Percentiles rank a stretch among this genome's conserved stretches.
Evolutionary conservation across 306 rosid species (phyloP).

Genomic region (Prinsepia uniflora): DNA sequence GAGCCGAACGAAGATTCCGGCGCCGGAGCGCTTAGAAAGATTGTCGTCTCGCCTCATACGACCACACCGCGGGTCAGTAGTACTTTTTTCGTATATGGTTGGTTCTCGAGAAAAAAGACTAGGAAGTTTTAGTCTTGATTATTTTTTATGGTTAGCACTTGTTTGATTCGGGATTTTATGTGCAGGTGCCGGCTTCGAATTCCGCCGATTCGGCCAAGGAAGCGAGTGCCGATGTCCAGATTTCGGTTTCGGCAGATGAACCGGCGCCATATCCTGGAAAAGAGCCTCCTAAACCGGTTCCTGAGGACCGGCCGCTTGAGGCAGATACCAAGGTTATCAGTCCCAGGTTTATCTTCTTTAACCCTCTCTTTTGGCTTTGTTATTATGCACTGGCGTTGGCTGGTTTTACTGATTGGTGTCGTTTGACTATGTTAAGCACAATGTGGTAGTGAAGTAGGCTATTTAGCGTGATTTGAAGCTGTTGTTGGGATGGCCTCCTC

Average conservation of each 20-base stretch:
- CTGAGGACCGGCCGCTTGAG: constrained; percentile 41
- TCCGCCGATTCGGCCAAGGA: constrained; percentile 44
- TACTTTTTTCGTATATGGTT: not conserved
- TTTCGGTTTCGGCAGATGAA: constrained; percentile 42
- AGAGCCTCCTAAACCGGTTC: constrained; percentile 46
- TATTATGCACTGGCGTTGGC: not conserved
- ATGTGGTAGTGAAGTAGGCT: constrained; percentile 6
- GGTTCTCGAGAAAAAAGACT: constrained; percentile 9
- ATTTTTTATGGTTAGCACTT: not conserved
- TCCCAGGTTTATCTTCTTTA: constrained; percentile 46
- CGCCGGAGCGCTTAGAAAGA: constrained; percentile 44
- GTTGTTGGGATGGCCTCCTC: not conserved
- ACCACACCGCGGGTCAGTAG: constrained; percentile 19
- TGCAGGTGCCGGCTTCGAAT: constrained; percentile 43
- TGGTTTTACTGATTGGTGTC: not conserved
- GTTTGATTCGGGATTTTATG: constrained; percentile 11
- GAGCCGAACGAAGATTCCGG: constrained; percentile 75
- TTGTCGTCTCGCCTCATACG: constrained; percentile 31
- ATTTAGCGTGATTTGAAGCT: not conserved
- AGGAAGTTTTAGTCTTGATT: not conserved
- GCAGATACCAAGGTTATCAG: constrained; percentile 45
- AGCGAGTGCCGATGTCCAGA: constrained; percentile 46
- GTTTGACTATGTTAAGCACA: not conserved
- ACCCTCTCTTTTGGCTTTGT: not conserved
- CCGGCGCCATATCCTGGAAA: constrained; percentile 28